Percentiles rank a stretch among this genome's conserved stretches.
Conservation (phyloP, 129 eudicot species). For the Dittrichia graveolens region DNA sequence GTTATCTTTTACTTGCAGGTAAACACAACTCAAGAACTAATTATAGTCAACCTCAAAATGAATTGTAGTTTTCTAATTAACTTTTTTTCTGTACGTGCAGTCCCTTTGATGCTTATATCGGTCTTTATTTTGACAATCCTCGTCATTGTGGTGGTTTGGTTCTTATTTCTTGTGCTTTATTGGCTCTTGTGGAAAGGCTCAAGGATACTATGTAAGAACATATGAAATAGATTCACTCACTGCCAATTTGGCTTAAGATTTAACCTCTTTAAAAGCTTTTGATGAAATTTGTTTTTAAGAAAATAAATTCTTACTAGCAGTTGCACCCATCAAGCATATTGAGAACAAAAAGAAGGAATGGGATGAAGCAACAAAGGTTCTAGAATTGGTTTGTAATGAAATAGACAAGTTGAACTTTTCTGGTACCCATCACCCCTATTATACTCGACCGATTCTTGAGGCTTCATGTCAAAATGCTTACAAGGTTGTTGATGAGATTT, state of each 20-base stretch:
- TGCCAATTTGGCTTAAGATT: background rate
- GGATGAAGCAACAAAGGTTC: constrained; percentile 3
- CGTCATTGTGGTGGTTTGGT: background rate
- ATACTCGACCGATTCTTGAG: constrained; percentile 21
- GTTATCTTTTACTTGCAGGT: background rate
- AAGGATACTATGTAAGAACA: background rate
- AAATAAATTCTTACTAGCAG: background rate
- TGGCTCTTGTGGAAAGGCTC: background rate
- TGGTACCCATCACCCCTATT: constrained; percentile 20
- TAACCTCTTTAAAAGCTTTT: background rate
- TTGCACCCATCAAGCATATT: background rate
- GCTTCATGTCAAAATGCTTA: constrained; percentile 29
- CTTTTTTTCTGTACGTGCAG: background rate
- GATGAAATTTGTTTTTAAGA: background rate
- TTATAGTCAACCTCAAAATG: background rate
- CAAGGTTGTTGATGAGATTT: constrained; percentile 23
- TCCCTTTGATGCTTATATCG: background rate
- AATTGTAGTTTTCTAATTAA: background rate
- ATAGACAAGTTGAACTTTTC: background rate
- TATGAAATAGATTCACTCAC: background rate
- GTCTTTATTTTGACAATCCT: background rate
- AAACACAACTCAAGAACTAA: background rate
- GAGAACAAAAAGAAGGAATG: background rate
- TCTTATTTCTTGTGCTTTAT: background rate
- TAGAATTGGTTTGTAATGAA: constrained; percentile 10